These are phyloP conservation scores for Moniliella sp. DNA, from an alignment of 1,284 basidiomycete genomes.

Conservation along the genomic window DNA sequence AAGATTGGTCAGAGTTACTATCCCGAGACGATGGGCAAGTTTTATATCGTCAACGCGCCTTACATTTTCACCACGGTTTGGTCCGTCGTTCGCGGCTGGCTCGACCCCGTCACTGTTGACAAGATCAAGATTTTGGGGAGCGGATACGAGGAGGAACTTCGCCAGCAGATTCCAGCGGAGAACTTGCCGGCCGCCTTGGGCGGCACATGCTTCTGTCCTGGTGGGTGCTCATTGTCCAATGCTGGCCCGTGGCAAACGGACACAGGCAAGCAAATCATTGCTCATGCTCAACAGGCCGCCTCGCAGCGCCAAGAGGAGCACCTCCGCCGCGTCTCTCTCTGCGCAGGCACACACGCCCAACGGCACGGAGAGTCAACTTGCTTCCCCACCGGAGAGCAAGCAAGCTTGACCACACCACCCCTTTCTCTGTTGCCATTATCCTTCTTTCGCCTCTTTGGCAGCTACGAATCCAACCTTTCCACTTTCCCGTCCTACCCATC, in stretches of 20 bases:
- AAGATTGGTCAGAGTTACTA: conserved; percentile 69
- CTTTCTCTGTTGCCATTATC: no score
- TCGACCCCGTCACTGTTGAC: conserved; percentile 76
- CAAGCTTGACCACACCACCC: no score
- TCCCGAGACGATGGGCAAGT: conserved; percentile 54
- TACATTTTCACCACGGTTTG: conserved; percentile 78
- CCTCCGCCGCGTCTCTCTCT: no score
- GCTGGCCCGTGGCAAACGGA: conserved; percentile 68
- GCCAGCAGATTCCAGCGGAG: conserved; percentile 46
- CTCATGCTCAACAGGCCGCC: background rate
- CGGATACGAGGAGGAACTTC: conserved; percentile 17
- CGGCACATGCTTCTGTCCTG: conserved; percentile 55
- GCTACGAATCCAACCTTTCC: no score
- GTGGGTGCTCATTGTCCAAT: conserved; percentile 69
- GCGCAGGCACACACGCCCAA: no score
- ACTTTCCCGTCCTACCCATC: no score
- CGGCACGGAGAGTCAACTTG: no score
- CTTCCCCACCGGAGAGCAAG: no score
- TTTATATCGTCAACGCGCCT: conserved; percentile 67
- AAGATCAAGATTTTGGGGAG: conserved; percentile 40
- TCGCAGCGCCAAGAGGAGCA: no score
- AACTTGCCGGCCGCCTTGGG: conserved; percentile 69
- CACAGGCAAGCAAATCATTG: background rate
- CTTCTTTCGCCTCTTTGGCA: no score
- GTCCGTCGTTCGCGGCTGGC: conserved; percentile 71